Evolutionary conservation across 1,284 basidiomycete species (phyloP), one percentile per base, ranked within the genome.

Genomic region (Puccinia horiana): DNA sequence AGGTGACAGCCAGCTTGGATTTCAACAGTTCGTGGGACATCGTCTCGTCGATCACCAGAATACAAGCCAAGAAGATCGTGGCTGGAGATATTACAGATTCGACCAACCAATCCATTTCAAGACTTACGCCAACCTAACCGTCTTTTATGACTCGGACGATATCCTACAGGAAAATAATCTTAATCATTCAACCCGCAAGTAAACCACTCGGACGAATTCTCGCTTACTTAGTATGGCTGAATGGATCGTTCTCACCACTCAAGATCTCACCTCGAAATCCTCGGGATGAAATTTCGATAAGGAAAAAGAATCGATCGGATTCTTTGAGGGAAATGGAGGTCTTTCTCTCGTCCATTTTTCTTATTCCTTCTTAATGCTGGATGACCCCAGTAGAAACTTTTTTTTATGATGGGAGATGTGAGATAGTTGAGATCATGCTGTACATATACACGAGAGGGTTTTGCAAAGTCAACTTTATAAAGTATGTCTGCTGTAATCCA

Each of bases 41-140:
- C 11, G 37, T 63, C 11, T 35, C 58, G 18, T 54, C 23, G 26
- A 35, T 14, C 3, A 52, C 20, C 49, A 54, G 5, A 54, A 18
- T 16, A 74, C n/a, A 1, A 56, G 16, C 12, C 40, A 16, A 47
- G 29, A 47, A 8, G 61, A 65, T 65, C 18, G 0, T 20, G 72
- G 72, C 29, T 74, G 72, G 72, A 52, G n/a, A 5, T 74, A 35
- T 35, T 74, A 54, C 49, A 35, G 18, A 37, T 54, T 74, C 9
- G 49, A 74, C 16, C 29, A 56, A 49, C 72, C 72, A 9, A 74
- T 74, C 49, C 32, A 35, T 23, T 56, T 56, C 49, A 11, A 18
- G 16, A 47, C 29, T 2, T 54, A 54, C 29, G 44, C 72, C 20
- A 74, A 74, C 23, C 49, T 74, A 12, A 74, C 72, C 14, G 72